Base-by-base conservation (phyloP, 805 yeast genomes). In the Blastobotrys muscicola region DNA sequence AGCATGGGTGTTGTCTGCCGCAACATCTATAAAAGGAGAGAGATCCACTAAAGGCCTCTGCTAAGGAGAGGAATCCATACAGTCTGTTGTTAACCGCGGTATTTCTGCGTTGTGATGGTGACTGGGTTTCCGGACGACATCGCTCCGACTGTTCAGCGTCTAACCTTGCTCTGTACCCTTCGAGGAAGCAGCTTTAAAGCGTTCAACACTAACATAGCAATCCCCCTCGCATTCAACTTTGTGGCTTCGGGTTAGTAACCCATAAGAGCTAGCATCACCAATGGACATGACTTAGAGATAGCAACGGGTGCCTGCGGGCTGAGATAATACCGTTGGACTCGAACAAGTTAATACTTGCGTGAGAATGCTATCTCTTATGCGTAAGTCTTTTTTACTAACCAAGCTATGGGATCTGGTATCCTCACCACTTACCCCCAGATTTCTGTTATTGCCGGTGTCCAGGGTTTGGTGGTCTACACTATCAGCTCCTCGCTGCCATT, bases 391-490 rank as follows among this genome's bases (percentile, higher is more conserved):
- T 31, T 31, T 13, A 29, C 33, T 30, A 9, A 43, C 7, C 38
- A 57, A 82, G 92, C 85, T 39, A 70, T 85, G 80, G 96, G 96
- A 41, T 82, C 85, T 64, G 96, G 96, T 61, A 76, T 86, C 43
- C 66, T 89, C 32, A 75, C 92, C 8, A 83, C 96, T 0, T 89
- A 85, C 55, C 79, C 95, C 2, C 82, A 86, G 62, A 82, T 89
- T 50, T 95, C 90, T 2, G 86, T 86, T 49, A 67, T 79, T 43
- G 76, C 90, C 0, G 97, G 97, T 31, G 68, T 89, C 36, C 95
- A 87, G 53, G 96, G 96, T 2, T 68, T 89, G 39, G 58, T 89
- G 44, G 94, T 85, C 7, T 89, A 89, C 58, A 77, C 87, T 1
- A 51, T 85, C 9, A 66, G 82, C 12, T 92, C 95, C 32, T 81